These are phyloP conservation scores for Exophiala sp. DNA, from an alignment of 2,329 filamentous ascomycete genomes.

Conservation along the genomic window DNA sequence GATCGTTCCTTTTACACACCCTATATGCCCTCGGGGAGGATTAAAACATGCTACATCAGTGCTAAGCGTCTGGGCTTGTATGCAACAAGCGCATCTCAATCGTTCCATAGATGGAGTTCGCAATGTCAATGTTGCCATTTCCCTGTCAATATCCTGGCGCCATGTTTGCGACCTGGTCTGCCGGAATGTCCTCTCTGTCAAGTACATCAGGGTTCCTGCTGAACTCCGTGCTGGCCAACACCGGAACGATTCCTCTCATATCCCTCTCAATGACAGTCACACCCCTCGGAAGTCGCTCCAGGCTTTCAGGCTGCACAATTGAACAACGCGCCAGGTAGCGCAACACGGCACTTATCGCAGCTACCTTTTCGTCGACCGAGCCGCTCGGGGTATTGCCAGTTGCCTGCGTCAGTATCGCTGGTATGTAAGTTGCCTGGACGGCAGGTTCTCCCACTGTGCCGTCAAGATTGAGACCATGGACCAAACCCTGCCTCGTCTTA, in stretches of 20 bases:
- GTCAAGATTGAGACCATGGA: conserved; percentile 34
- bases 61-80: too few species aligned
- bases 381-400: conserved; percentile 9
- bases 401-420: conserved; percentile 34
- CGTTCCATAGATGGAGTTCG: too few species aligned
- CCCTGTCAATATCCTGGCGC: conserved; percentile 4
- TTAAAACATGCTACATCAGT: too few species aligned
- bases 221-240: conserved; percentile 18
- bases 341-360: conserved; percentile 17
- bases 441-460: conserved; percentile 32
- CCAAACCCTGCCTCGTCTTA: conserved; percentile 22
- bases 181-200: conserved; percentile 15
- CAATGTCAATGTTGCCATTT: too few species aligned
- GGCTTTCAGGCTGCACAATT: conserved; percentile 1
- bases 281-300: conserved; percentile 6
- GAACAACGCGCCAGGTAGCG: conserved; percentile 20
- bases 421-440: conserved; percentile 38
- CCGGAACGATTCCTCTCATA: conserved; percentile 15
- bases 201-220: conserved; percentile 14
- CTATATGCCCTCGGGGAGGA: too few species aligned
- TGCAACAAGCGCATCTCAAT: too few species aligned
- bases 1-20: too few species aligned
- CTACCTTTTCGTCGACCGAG: conserved; percentile 8
- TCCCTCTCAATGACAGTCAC: conserved; percentile 25
- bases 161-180: conserved; percentile 20